These are phyloP conservation scores for Plenodomus biglobosus DNA, from an alignment of 2,329 filamentous ascomycete genomes.

Conservation along the genomic window DNA sequence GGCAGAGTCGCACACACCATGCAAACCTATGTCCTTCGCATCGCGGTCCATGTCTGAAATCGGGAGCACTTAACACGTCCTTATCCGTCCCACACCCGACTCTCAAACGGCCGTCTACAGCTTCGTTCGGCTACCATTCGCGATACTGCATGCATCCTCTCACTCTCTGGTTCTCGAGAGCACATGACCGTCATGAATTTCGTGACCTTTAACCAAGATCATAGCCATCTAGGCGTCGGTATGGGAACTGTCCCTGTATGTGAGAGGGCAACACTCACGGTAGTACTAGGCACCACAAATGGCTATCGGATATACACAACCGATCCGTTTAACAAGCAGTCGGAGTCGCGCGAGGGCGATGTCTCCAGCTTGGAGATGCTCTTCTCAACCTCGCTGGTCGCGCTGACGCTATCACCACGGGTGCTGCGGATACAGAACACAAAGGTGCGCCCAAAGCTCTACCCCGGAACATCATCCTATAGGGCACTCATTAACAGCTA, in stretches of 20 bases:
- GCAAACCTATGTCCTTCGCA: slow-evolving; percentile 13
- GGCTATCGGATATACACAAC: slow-evolving; percentile 97
- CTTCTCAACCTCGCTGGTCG: slow-evolving; percentile 95
- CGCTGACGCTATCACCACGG: slow-evolving; percentile 86
- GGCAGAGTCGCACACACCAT: neutral
- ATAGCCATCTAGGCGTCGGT: slow-evolving; percentile 95
- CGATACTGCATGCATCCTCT: slow-evolving; percentile 5
- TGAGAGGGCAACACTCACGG: slow-evolving; percentile 6
- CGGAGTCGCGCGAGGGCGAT: slow-evolving; percentile 91
- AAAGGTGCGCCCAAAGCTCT: slow-evolving; percentile 62
- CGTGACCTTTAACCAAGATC: slow-evolving; percentile 98
- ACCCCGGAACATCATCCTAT: neutral
- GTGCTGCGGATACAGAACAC: slow-evolving; percentile 97
- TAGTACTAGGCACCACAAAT: slow-evolving; percentile 73
- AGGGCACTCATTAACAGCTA: slow-evolving; percentile 11
- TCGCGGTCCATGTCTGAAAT: slow-evolving; percentile 3
- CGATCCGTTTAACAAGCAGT: slow-evolving; percentile 92
- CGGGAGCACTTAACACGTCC: slow-evolving; percentile 7
- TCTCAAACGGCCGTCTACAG: slow-evolving; percentile 24
- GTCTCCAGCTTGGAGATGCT: slow-evolving; percentile 98
- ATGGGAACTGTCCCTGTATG: slow-evolving; percentile 42
- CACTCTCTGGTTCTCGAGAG: slow-evolving; percentile 4
- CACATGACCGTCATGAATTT: slow-evolving; percentile 70
- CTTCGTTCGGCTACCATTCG: slow-evolving; percentile 13
- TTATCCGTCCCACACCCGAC: slow-evolving; percentile 11